phyloP scores from a whole-genome alignment of 805 yeast species.

The Starmerella geochares region DNA sequence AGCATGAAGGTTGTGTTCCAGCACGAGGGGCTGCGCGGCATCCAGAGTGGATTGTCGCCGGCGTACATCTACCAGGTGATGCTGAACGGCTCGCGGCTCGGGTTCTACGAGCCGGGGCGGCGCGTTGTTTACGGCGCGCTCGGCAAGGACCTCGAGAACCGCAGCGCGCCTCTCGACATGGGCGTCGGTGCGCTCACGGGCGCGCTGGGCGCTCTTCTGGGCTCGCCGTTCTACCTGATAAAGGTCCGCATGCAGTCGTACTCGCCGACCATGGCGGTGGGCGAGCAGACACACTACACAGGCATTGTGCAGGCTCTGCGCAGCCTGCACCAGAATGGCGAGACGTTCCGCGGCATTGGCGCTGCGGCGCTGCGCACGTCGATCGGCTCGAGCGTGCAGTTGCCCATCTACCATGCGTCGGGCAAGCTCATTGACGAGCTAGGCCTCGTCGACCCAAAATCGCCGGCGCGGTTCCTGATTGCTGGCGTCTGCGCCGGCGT shows the following conservation, averaged over 20 bases:
- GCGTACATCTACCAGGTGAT: conserved; percentile 88
- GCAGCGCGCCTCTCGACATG: conserved; percentile 57
- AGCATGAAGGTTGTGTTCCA: conserved; percentile 61
- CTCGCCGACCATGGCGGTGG: conserved; percentile 57
- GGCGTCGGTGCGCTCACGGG: conserved; percentile 77
- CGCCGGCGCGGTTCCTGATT: conserved; percentile 16
- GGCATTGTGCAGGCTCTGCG: conserved; percentile 58
- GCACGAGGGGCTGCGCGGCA: conserved; percentile 77
- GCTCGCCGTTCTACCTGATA: conserved; percentile 84
- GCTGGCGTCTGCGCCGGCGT: conserved; percentile 55
- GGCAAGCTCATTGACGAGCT: conserved; percentile 51
- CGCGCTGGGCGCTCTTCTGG: conserved; percentile 74
- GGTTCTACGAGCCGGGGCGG: conserved; percentile 85
- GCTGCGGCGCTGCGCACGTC: conserved; percentile 94
- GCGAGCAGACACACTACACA: conserved; percentile 84
- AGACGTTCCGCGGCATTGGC: conserved; percentile 81
- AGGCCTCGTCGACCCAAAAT: conserved; percentile 42
- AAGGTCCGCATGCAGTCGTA: conserved; percentile 96
- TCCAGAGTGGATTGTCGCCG: conserved; percentile 79
- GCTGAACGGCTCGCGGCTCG: conserved; percentile 87
- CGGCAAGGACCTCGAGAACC: conserved; percentile 41
- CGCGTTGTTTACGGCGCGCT: conserved; percentile 44
- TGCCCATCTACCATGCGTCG: conserved; percentile 77
- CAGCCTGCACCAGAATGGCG: conserved; percentile 55
- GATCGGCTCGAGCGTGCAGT: conserved; percentile 88